Base-by-base conservation (phyloP, 768 basidiomycete genomes). In the Zangia roseola region DNA sequence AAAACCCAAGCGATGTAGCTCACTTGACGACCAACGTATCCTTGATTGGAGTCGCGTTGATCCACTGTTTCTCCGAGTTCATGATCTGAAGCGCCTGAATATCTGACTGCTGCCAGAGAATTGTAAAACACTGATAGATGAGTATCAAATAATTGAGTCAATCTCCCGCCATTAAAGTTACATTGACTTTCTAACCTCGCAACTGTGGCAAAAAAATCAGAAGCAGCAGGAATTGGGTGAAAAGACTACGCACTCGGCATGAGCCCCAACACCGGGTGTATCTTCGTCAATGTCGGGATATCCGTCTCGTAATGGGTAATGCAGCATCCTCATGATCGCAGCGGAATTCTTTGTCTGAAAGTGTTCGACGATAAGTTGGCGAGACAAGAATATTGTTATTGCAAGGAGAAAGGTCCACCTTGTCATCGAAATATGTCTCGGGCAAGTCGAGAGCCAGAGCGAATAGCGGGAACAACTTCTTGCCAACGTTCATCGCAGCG, bases 21-120 rank as follows among this genome's bases (percentile, higher is more conserved):
- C 50, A 90, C 89, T 97, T 97, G 65, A 94, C 80, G 24, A 97
- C 89, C 36, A 95, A 74, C 0, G 92, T 91, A 6, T 83, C 90
- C 0, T 81, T 76, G 40, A 89, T 86, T 0, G 88, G 81, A 1
- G 83, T 80, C 10, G 90, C 93, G 57, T 89, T 73, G 44, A 97
- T 82, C 94, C 94, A 97, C 53, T 81, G 69, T 10, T 83, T 82
- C 26, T 82, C 71, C 1, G 83, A 67, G 70, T 95, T 95, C 46
- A 88, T 73, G 12, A 95, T 83, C 64, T 97, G 91, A 5, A 97
- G 75, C 0, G 86, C 88, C 58, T 83, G 83, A 13, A 86, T 80
- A 2, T 67, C 79, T 0, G 83, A 80, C 55, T 90, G 80, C 73
- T 93, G 84, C 80, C 84, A 89, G 2, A 97, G 77, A 31, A 95